These are phyloP conservation scores for Bacidia gigantensis DNA, from an alignment of 495 filamentous ascomycete species.

Conservation along the genomic window DNA sequence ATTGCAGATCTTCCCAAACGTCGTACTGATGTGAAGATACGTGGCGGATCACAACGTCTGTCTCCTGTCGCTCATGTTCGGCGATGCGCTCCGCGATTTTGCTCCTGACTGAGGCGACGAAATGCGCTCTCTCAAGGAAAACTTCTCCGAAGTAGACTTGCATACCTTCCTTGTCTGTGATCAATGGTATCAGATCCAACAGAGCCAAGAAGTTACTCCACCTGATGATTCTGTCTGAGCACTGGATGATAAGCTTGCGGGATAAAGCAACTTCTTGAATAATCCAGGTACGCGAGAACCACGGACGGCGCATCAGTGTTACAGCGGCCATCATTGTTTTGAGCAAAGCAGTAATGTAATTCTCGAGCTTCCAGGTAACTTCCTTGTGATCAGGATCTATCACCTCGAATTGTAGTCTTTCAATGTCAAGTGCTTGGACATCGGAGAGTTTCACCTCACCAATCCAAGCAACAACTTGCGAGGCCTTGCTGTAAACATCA, in stretches of 20 bases:
- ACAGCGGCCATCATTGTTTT: background rate
- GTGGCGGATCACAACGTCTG: no score
- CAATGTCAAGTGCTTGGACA: background rate
- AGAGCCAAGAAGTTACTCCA: background rate
- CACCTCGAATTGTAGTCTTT: background rate
- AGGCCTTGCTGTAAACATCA: slow-evolving; percentile 11
- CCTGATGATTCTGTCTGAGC: background rate
- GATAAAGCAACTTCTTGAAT: background rate
- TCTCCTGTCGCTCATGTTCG: background rate
- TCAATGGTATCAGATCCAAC: background rate
- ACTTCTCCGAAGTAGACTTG: background rate
- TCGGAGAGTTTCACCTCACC: background rate
- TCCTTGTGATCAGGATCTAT: background rate
- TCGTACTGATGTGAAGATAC: background rate
- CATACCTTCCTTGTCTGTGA: background rate
- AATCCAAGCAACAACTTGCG: slow-evolving; percentile 15
- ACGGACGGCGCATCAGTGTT: background rate
- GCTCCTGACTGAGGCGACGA: background rate
- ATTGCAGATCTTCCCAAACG: background rate
- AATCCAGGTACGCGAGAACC: background rate
- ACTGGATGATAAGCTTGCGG: background rate
- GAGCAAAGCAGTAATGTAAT: background rate
- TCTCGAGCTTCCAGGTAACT: background rate
- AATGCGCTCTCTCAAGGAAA: background rate
- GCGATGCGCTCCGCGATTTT: background rate